Conservation (phyloP, 2,329 filamentous ascomycete species). For the Calycina herbarum region DNA sequence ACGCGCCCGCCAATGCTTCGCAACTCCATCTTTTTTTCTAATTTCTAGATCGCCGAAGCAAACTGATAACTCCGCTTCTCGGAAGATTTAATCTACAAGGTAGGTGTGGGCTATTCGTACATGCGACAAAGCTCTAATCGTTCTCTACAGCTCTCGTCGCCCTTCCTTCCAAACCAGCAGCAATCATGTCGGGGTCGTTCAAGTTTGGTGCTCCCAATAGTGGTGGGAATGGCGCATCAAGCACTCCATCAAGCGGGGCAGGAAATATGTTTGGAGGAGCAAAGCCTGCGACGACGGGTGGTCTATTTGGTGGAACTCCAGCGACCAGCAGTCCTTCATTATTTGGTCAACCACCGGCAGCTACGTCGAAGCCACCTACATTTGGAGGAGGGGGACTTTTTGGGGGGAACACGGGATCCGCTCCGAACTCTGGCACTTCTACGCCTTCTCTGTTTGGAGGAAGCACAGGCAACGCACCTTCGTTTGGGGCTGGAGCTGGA, state of each 20-base stretch:
- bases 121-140: conserved; percentile 5
- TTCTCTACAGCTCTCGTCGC: not conserved
- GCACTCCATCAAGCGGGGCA: conserved; percentile 14
- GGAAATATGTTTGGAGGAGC: conserved; percentile 15
- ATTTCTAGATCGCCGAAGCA: conserved; percentile 21
- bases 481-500: conserved; percentile 25
- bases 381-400: conserved; percentile 21
- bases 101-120: not conserved
- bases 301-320: conserved; percentile 37
- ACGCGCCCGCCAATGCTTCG: conserved; percentile 26
- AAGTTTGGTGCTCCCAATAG: conserved; percentile 34
- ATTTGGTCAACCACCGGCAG: conserved; percentile 22
- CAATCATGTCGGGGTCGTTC: conserved; percentile 25
- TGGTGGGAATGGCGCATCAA: conserved; percentile 19
- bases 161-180: not conserved
- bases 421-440: conserved; percentile 24
- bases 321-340: conserved; percentile 21
- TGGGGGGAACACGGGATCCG: conserved; percentile 20
- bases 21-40: conserved; percentile 12
- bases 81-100: not conserved
- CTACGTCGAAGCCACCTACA: conserved; percentile 26
- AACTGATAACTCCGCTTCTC: conserved; percentile 11
- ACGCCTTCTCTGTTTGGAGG: conserved; percentile 31
- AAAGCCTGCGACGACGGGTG: conserved; percentile 15
- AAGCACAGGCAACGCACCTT: conserved; percentile 28